Conservation (phyloP, 768 basidiomycete genomes). For the Rhodotorula paludigena region DNA sequence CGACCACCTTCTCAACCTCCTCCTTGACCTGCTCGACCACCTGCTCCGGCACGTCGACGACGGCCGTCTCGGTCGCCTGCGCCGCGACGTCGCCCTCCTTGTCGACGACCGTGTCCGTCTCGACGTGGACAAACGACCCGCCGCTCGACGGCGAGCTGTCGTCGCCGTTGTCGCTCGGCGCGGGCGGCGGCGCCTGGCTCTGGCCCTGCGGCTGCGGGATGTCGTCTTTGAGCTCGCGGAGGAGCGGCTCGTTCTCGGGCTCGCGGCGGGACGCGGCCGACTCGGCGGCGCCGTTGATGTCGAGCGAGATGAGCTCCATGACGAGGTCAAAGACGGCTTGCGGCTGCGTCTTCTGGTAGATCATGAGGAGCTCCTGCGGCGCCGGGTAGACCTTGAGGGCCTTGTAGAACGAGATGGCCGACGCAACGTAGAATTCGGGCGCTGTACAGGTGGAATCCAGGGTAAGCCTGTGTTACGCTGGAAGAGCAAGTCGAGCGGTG, state of each 20-base stretch:
- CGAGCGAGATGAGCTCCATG: slow-evolving; percentile 78
- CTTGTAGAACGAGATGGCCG: slow-evolving; percentile 86
- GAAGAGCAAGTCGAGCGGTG: no score
- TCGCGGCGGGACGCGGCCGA: neutral
- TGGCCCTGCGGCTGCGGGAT: slow-evolving; percentile 1
- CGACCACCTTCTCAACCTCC: neutral
- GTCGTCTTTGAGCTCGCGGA: slow-evolving; percentile 13
- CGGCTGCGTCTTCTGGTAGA: slow-evolving; percentile 87
- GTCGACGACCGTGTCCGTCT: slow-evolving; percentile 6
- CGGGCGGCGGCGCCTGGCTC: neutral
- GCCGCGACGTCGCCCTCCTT: slow-evolving; percentile 13
- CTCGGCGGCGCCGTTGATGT: slow-evolving; percentile 44
- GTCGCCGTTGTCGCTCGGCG: slow-evolving; percentile 4
- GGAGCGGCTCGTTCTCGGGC: neutral
- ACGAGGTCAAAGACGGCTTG: slow-evolving; percentile 68
- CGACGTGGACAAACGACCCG: slow-evolving; percentile 33
- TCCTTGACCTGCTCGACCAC: slow-evolving; percentile 1
- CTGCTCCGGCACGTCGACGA: neutral
- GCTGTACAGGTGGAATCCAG: slow-evolving; percentile 53
- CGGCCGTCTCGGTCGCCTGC: slow-evolving; percentile 2
- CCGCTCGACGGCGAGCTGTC: slow-evolving; percentile 10
- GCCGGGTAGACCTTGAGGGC: slow-evolving; percentile 91
- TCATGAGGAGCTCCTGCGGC: slow-evolving; percentile 86
- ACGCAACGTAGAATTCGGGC: slow-evolving; percentile 66
- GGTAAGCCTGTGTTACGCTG: neutral